Percentiles rank a stretch among this genome's conserved stretches.
Conservation (phyloP, 1,139 yeast species). For the Taiozyma onychis region DNA sequence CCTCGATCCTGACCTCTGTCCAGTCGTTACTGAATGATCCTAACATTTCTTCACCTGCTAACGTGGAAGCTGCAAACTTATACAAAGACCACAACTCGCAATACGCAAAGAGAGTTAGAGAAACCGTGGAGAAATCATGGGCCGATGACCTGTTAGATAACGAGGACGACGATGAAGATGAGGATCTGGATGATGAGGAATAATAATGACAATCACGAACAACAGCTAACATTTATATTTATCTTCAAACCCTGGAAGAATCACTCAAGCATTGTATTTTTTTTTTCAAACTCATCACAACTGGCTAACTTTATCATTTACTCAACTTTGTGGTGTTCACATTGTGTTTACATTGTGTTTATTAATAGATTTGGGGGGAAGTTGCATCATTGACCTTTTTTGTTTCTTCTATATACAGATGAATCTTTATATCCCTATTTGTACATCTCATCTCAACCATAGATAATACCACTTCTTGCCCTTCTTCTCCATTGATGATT, state of each 20-base stretch:
- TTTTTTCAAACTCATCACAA: background rate
- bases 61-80: conserved; percentile 94
- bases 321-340: too few relatives aligned
- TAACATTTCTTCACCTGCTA: conserved; percentile 94
- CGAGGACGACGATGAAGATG: conserved; percentile 54
- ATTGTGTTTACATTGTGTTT: background rate
- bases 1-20: conserved; percentile 84
- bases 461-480: conserved; percentile 39
- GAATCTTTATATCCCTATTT: background rate
- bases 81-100: conserved; percentile 94
- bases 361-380: background rate
- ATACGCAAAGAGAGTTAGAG: conserved; percentile 85
- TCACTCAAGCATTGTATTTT: background rate
- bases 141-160: conserved; percentile 67
- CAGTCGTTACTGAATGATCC: conserved; percentile 92
- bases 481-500: conserved; percentile 11
- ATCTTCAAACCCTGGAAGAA: too few relatives aligned
- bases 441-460: conserved; percentile 31
- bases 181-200: conserved; percentile 9
- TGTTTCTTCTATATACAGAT: too few relatives aligned
- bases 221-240: background rate
- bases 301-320: too few relatives aligned
- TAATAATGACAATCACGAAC: conserved; percentile 13
- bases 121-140: conserved; percentile 92
- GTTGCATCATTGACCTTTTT: too few relatives aligned